Evolutionary conservation across 805 yeast species (phyloP), one percentile per base, ranked within the genome.

Genomic region (Ogataea kodamae): DNA sequence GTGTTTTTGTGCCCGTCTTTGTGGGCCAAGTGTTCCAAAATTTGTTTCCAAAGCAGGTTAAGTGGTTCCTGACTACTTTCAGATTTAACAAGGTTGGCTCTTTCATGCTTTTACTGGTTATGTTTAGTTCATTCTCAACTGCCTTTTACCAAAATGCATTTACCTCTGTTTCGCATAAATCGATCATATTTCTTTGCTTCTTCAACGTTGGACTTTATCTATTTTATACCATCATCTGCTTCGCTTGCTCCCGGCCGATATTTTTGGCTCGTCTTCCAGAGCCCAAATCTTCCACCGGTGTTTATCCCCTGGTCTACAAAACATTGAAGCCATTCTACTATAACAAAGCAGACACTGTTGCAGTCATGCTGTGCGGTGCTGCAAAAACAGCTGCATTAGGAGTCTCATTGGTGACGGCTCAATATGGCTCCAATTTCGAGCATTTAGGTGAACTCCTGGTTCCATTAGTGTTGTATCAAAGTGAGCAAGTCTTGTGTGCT

Each of bases 331-430:
- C 90, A 2, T 85, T 83, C 49, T 82, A 81, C 57, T 82, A 82
- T 57, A 67, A 69, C 48, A 73, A 79, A 46, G 57, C 65, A 32
- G 95, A 88, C 50, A 75, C 95, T 0, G 84, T 85, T 21, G 70
- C 89, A 9, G 72, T 88, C 31, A 72, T 87, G 81, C 69, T 86
- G 39, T 85, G 95, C 59, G 95, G 95, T 8, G 90, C 95, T 5
- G 95, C 96, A 2, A 88, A 87, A 57, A 87, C 96, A 1, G 96
- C 95, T 0, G 96, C 96, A 0, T 65, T 87, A 32, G 96, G 96
- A 22, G 95, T 87, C 4, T 82, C 95, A 1, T 65, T 87, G 31
- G 68, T 82, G n/a, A 68, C 88, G 2, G 44, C 64, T 0, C 63
- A 58, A 37, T 87, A 85, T 54, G 94, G 94, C 10, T 59, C 73